Evolutionary conservation across 345 rosid genomes (phyloP).

Genomic region (Aurinia saxatilis): DNA sequence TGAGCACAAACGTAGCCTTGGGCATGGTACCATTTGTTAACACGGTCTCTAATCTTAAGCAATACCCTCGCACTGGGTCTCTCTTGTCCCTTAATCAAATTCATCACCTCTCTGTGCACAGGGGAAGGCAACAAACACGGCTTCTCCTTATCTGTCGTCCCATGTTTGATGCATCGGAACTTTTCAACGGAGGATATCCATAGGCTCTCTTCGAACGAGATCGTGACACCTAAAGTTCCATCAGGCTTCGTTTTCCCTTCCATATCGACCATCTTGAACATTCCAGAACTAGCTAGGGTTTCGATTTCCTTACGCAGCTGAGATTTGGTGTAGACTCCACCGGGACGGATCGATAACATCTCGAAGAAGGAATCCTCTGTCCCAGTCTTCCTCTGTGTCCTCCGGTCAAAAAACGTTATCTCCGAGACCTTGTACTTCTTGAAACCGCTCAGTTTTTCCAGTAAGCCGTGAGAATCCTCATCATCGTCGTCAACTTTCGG

Average conservation of each 20-base stretch:
- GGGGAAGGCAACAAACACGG: conserved; percentile 56
- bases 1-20: conserved; percentile 75
- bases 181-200: conserved; percentile 62
- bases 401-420: conserved; percentile 54
- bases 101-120: conserved; percentile 46
- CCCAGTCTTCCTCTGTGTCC: conserved; percentile 43
- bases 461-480: conserved; percentile 68
- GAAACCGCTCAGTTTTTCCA: conserved; percentile 62
- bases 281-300: conserved; percentile 58
- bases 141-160: conserved; percentile 64
- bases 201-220: conserved; percentile 58
- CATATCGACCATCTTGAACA: conserved; percentile 79
- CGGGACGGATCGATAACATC: conserved; percentile 62
- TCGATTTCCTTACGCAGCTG: conserved; percentile 70
- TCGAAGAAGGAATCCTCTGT: conserved; percentile 73
- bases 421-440: conserved; percentile 73
- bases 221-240: conserved; percentile 51
- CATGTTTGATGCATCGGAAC: conserved; percentile 75
- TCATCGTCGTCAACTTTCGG: conserved; percentile 59
- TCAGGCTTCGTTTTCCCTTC: conserved; percentile 68
- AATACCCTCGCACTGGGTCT: conserved; percentile 65
- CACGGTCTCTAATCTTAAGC: conserved; percentile 66
- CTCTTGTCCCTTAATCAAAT: conserved; percentile 60
- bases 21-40: conserved; percentile 83
- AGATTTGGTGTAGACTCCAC: conserved; percentile 60